Conservation (phyloP, 805 yeast genomes). For the Suhomyces faveliae region DNA sequence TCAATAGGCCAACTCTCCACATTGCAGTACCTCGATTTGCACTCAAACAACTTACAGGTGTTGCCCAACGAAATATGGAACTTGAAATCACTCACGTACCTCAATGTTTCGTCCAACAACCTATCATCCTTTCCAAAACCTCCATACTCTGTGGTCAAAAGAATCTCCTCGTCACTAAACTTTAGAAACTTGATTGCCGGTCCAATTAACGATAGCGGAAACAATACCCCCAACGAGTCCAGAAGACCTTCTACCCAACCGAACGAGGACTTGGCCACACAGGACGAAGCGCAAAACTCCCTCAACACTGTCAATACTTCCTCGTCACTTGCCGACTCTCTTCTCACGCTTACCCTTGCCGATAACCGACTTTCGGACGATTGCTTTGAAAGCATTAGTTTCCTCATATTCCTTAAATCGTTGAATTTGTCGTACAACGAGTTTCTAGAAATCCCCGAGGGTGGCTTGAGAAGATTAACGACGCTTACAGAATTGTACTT, state of each 20-base stretch:
- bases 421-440: slow-evolving; percentile 85
- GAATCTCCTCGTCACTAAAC: slow-evolving; percentile 31
- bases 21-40: slow-evolving; percentile 71
- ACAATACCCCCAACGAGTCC: slow-evolving; percentile 4
- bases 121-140: slow-evolving; percentile 60
- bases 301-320: slow-evolving; percentile 8
- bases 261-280: too few relatives aligned
- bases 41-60: slow-evolving; percentile 74
- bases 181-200: slow-evolving; percentile 14
- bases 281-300: too few relatives aligned
- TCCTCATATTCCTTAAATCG: slow-evolving; percentile 53
- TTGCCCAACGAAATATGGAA: slow-evolving; percentile 70
- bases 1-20: slow-evolving; percentile 59
- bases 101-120: slow-evolving; percentile 75
- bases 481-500: slow-evolving; percentile 64
- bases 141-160: slow-evolving; percentile 31
- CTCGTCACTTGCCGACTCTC: slow-evolving; percentile 45
- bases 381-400: slow-evolving; percentile 64
- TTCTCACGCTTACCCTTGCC: slow-evolving; percentile 62
- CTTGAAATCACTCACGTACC: slow-evolving; percentile 50
- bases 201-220: slow-evolving; percentile 9
- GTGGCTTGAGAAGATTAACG: slow-evolving; percentile 59
- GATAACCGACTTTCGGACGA: slow-evolving; percentile 84
- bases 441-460: slow-evolving; percentile 74
- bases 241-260: slow-evolving; percentile 11